phyloP scores from a whole-genome alignment of 345 rosid species.

The Gossypium rotundifolium region DNA sequence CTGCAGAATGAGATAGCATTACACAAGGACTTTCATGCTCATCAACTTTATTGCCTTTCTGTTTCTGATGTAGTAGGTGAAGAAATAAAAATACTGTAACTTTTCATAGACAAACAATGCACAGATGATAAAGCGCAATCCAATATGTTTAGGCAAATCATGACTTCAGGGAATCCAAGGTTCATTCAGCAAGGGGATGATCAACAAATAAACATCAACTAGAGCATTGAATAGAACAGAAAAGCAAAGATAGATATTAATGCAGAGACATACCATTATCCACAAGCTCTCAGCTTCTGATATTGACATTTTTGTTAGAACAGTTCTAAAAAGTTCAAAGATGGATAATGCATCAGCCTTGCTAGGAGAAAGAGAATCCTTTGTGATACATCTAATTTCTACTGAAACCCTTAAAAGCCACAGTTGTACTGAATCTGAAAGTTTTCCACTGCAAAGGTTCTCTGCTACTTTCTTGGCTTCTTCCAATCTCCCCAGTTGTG shows the following conservation, averaged over 20 bases:
- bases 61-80: not conserved
- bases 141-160: not conserved
- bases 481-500: slow-evolving; percentile 50
- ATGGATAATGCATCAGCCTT: slow-evolving; percentile 41
- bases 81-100: slow-evolving; percentile 1
- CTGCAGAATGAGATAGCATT: slow-evolving; percentile 33
- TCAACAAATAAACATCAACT: not conserved
- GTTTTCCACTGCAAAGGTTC: slow-evolving; percentile 50
- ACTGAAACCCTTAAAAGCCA: slow-evolving; percentile 56
- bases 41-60: not conserved
- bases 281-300: slow-evolving; percentile 76
- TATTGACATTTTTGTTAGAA: slow-evolving; percentile 40
- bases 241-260: not conserved
- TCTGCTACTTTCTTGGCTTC: slow-evolving; percentile 59
- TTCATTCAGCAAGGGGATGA: not conserved
- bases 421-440: slow-evolving; percentile 47
- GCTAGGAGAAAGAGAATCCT: slow-evolving; percentile 25
- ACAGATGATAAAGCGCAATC: slow-evolving; percentile 1
- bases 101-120: slow-evolving; percentile 29
- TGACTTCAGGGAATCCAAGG: not conserved
- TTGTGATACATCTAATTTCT: slow-evolving; percentile 43
- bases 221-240: not conserved
- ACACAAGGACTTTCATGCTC: not conserved
- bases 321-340: slow-evolving; percentile 46
- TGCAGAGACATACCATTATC: slow-evolving; percentile 52